Evolutionary conservation across 2,329 filamentous ascomycete genomes (phyloP).

Genomic region (Neoarthrinium moseri): DNA sequence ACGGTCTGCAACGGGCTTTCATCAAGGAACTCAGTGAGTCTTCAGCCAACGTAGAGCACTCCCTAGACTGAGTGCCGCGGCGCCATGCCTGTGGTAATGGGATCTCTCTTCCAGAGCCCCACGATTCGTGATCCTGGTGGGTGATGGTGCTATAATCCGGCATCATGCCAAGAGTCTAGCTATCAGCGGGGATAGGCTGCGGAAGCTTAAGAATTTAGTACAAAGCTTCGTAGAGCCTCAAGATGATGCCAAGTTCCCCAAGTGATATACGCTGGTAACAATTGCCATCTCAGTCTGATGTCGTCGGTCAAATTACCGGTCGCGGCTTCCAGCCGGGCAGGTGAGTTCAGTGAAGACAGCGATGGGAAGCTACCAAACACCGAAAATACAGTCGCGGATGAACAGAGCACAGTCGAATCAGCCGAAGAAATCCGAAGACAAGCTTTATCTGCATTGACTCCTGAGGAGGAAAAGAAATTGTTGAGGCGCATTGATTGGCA

Average conservation of each 20-base stretch:
- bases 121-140: slow-evolving; percentile 8
- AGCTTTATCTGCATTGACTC: slow-evolving; percentile 22
- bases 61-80: no score
- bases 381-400: neutral
- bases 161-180: neutral
- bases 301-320: neutral
- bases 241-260: no score
- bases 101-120: no score
- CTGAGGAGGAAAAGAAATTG: slow-evolving; percentile 42
- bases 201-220: neutral
- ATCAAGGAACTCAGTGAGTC: no score
- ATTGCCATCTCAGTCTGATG: slow-evolving; percentile 1
- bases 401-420: neutral
- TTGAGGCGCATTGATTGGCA: slow-evolving; percentile 41
- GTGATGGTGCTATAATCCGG: slow-evolving; percentile 8
- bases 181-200: no score
- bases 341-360: neutral
- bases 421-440: neutral
- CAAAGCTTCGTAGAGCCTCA: no score
- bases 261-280: no score
- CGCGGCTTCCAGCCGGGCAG: neutral
- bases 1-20: neutral
- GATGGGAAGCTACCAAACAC: neutral
- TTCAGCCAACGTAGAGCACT: no score
- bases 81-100: no score